These are phyloP conservation scores for Paramecium bursaria DNA, from an alignment of 73 alveolate species.

Conservation along the genomic window DNA sequence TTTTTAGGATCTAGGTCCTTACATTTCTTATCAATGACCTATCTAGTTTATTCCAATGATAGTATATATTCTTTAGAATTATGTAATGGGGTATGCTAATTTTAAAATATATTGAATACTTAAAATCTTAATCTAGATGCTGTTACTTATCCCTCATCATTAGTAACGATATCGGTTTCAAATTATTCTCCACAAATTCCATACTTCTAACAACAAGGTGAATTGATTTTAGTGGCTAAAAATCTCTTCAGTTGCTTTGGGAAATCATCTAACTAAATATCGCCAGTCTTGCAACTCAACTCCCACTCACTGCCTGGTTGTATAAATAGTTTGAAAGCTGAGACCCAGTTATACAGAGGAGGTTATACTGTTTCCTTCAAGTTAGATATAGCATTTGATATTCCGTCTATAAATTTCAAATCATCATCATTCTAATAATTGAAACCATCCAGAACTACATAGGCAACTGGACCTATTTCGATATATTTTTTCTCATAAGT, in stretches of 20 bases:
- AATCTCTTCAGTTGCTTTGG: slow-evolving; percentile 86
- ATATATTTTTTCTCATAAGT: slow-evolving; percentile 81
- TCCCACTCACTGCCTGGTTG: slow-evolving; percentile 81
- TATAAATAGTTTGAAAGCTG: slow-evolving; percentile 80
- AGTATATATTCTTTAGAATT: slow-evolving; percentile 74
- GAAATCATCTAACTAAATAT: slow-evolving; percentile 79
- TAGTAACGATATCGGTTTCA: slow-evolving; percentile 83
- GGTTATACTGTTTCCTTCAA: slow-evolving; percentile 86
- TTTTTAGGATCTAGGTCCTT: background rate
- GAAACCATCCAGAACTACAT: slow-evolving; percentile 87
- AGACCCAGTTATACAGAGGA: slow-evolving; percentile 96
- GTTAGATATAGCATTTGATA: slow-evolving; percentile 85
- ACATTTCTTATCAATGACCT: slow-evolving; percentile 77
- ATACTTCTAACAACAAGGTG: slow-evolving; percentile 86
- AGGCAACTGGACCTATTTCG: slow-evolving; percentile 95
- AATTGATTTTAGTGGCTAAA: slow-evolving; percentile 81
- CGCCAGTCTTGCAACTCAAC: slow-evolving; percentile 78
- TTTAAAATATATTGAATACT: too few species aligned
- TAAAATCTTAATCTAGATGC: slow-evolving; percentile 91
- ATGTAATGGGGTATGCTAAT: slow-evolving; percentile 87
- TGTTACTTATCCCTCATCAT: slow-evolving; percentile 83
- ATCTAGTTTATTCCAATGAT: slow-evolving; percentile 86
- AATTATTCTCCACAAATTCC: slow-evolving; percentile 97
- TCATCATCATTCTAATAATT: slow-evolving; percentile 82
- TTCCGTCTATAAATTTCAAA: slow-evolving; percentile 74